Conservation (phyloP, 257 asterid species). For the Solanum infundibuliforme region DNA sequence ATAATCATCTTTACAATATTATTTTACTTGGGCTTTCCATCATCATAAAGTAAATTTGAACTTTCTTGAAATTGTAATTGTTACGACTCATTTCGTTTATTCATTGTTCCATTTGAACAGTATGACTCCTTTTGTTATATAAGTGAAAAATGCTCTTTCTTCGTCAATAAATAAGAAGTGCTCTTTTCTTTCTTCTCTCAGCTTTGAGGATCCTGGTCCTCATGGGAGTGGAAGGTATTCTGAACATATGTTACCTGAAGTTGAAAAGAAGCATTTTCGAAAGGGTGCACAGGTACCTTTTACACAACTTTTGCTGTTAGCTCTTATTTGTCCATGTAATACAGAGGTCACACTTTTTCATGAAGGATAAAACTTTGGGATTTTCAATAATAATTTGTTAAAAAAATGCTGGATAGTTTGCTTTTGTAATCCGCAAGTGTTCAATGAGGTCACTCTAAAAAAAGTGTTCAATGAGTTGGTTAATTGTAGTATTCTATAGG, state of each 20-base stretch:
- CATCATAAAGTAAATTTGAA: background rate
- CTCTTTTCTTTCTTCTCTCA: slow-evolving; percentile 21
- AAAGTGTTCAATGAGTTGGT: background rate
- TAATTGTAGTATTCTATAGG: background rate
- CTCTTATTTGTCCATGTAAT: background rate
- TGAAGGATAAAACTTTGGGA: background rate
- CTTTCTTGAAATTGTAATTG: background rate
- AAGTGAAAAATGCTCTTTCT: background rate
- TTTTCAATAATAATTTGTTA: background rate
- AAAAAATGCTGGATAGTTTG: background rate
- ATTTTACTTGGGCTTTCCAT: background rate
- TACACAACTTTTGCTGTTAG: background rate
- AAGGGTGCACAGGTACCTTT: slow-evolving; percentile 95
- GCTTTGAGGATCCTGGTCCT: slow-evolving; percentile 99
- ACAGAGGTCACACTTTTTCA: background rate
- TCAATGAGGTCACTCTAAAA: background rate
- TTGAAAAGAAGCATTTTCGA: slow-evolving; percentile 82
- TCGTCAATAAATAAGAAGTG: background rate
- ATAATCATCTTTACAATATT: background rate
- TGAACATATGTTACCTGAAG: slow-evolving; percentile 92
- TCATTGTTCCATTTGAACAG: background rate
- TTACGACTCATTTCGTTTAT: background rate
- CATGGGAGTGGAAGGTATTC: slow-evolving; percentile 97
- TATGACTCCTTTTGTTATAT: background rate
- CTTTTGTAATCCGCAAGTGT: background rate